Conservation (phyloP, 345 rosid genomes). For the Crucihimalaya himalaica region DNA sequence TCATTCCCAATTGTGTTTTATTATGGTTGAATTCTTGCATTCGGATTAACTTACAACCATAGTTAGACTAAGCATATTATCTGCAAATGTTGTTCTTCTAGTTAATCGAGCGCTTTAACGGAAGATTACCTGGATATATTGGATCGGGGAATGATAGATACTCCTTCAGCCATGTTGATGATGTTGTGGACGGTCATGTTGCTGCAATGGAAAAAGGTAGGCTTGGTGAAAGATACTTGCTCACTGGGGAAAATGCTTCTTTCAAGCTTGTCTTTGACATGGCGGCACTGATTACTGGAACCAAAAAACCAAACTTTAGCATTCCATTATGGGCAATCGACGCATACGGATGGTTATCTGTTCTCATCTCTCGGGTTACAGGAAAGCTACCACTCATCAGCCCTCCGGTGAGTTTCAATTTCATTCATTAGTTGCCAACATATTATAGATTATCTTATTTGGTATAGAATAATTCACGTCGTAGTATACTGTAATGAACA, state of each 20-base stretch:
- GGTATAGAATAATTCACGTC: not conserved
- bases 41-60: not conserved
- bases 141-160: slow-evolving; percentile 72
- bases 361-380: slow-evolving; percentile 59
- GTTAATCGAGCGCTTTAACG: slow-evolving; percentile 78
- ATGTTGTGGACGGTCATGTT: slow-evolving; percentile 78
- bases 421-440: not conserved
- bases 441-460: not conserved
- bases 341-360: slow-evolving; percentile 72
- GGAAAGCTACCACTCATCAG: slow-evolving; percentile 89
- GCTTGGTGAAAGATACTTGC: slow-evolving; percentile 77
- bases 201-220: slow-evolving; percentile 73
- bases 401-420: slow-evolving; percentile 69
- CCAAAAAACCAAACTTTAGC: slow-evolving; percentile 59
- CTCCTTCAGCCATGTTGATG: slow-evolving; percentile 83
- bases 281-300: slow-evolving; percentile 68
- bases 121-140: slow-evolving; percentile 84
- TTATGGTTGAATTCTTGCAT: not conserved
- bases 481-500: slow-evolving; percentile 38
- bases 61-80: not conserved
- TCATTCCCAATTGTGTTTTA: not conserved
- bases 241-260: slow-evolving; percentile 87
- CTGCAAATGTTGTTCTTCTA: slow-evolving; percentile 40
- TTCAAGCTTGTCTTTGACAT: slow-evolving; percentile 68
- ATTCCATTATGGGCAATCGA: slow-evolving; percentile 66